These are phyloP conservation scores for Kwoniella botswanensis DNA, from an alignment of 768 basidiomycete genomes.

Conservation along the genomic window DNA sequence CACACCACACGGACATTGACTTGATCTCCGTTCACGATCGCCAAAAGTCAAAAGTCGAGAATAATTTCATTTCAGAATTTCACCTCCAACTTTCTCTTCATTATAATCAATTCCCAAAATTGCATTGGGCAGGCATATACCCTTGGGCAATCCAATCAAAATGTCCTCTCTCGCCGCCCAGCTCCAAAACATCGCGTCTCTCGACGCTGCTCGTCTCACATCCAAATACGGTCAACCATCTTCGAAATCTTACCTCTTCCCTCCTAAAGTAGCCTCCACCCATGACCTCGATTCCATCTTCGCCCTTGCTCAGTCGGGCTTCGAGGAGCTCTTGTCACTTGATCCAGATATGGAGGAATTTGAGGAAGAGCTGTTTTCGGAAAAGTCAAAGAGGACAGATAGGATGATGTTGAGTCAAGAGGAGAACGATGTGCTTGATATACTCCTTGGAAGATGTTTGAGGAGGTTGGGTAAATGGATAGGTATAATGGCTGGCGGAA, in stretches of 20 bases:
- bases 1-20: slow-evolving; percentile 4
- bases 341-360: slow-evolving; percentile 67
- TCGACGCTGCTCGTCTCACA: slow-evolving; percentile 74
- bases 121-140: slow-evolving; percentile 16
- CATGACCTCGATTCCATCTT: slow-evolving; percentile 88
- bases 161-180: slow-evolving; percentile 75
- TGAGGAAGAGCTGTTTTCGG: slow-evolving; percentile 78
- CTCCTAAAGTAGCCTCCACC: slow-evolving; percentile 75
- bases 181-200: slow-evolving; percentile 75
- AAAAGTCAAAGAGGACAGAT: slow-evolving; percentile 74
- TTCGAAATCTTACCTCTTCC: slow-evolving; percentile 84
- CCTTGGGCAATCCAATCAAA: slow-evolving; percentile 13
- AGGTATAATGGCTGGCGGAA: slow-evolving; percentile 77
- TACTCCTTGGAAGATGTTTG: slow-evolving; percentile 68
- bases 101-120: not conserved
- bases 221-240: slow-evolving; percentile 64
- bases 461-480: slow-evolving; percentile 77
- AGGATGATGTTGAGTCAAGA: slow-evolving; percentile 74
- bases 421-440: slow-evolving; percentile 70
- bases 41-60: slow-evolving; percentile 12
- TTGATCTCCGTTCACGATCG: slow-evolving; percentile 4
- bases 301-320: slow-evolving; percentile 77
- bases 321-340: slow-evolving; percentile 71
- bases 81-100: not conserved
- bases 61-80: not conserved